Evolutionary conservation across 139 green algal species (phyloP).

Genomic region (Medakamo hakoo): DNA sequence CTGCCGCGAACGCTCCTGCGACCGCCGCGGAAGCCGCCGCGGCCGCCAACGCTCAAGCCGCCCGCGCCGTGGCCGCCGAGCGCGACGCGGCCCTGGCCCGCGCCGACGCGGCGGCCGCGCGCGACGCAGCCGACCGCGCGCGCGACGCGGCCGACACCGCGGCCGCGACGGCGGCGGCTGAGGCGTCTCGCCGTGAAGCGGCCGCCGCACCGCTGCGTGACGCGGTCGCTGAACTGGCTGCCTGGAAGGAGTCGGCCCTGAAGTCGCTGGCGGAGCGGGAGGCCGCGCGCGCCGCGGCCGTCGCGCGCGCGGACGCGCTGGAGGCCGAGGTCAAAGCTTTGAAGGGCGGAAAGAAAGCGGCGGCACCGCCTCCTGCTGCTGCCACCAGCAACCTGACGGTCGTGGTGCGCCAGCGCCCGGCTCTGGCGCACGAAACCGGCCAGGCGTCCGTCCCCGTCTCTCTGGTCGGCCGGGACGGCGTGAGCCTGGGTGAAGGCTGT

Average conservation of each 20-base stretch:
- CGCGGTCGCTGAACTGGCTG: not conserved
- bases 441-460: not conserved
- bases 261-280: not conserved
- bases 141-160: too few species aligned
- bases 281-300: too few species aligned
- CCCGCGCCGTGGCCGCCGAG: not conserved
- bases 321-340: not conserved
- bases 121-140: not conserved
- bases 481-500: too few species aligned
- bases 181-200: not conserved
- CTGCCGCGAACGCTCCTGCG: too few species aligned
- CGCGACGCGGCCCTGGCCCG: not conserved
- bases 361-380: not conserved
- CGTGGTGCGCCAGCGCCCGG: not conserved
- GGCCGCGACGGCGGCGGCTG: too few species aligned
- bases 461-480: not conserved
- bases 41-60: too few species aligned
- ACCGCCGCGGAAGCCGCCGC: too few species aligned
- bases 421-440: not conserved
- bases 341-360: too few species aligned
- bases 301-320: not conserved
- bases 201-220: not conserved
- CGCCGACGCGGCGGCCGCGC: too few species aligned
- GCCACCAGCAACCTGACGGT: not conserved
- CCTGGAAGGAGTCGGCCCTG: not conserved